Evolutionary conservation across 306 rosid genomes (phyloP).

Genomic region (Glycine soja): DNA sequence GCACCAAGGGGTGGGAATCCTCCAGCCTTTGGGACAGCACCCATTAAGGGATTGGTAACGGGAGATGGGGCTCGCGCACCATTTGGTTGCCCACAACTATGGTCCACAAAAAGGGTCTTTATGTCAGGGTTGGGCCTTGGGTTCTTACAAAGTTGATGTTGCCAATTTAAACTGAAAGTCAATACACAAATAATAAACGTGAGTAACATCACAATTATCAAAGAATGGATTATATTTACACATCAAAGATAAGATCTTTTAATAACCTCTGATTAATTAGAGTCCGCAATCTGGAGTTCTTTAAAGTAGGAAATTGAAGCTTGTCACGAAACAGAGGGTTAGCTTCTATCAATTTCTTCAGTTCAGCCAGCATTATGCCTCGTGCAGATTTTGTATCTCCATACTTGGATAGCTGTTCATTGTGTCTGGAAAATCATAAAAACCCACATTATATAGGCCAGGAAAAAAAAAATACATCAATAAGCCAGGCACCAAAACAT

Average conservation of each 20-base stretch:
- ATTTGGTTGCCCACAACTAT: conserved; percentile 97
- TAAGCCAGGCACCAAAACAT: conserved; percentile 15
- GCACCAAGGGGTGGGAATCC: conserved; percentile 91
- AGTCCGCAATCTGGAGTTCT: conserved; percentile 95
- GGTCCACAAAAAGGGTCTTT: conserved; percentile 97
- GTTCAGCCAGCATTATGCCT: conserved; percentile 97
- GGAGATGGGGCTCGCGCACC: conserved; percentile 99
- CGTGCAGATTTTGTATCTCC: conserved; percentile 99
- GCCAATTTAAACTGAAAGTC: conserved; percentile 95
- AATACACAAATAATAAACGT: conserved; percentile 37
- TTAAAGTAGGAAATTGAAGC: conserved; percentile 95
- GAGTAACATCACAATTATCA: conserved; percentile 36
- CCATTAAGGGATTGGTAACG: conserved; percentile 96
- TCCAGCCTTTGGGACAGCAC: conserved; percentile 90
- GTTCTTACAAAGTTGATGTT: conserved; percentile 99
- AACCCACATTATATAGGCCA: conserved; percentile 6
- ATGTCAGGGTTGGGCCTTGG: conserved; percentile 99
- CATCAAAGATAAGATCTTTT: conserved; percentile 16
- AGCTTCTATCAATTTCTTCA: conserved; percentile 96
- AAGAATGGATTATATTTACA: conserved; percentile 26
- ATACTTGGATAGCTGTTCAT: conserved; percentile 96
- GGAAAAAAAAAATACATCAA: background rate
- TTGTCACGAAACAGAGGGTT: conserved; percentile 98
- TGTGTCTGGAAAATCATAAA: conserved; percentile 72
- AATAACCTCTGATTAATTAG: conserved; percentile 95